Percentiles rank a stretch among this genome's conserved stretches.
These are phyloP conservation scores for Penicillium angulare DNA, from an alignment of 495 filamentous ascomycete genomes.

Conservation along the genomic window DNA sequence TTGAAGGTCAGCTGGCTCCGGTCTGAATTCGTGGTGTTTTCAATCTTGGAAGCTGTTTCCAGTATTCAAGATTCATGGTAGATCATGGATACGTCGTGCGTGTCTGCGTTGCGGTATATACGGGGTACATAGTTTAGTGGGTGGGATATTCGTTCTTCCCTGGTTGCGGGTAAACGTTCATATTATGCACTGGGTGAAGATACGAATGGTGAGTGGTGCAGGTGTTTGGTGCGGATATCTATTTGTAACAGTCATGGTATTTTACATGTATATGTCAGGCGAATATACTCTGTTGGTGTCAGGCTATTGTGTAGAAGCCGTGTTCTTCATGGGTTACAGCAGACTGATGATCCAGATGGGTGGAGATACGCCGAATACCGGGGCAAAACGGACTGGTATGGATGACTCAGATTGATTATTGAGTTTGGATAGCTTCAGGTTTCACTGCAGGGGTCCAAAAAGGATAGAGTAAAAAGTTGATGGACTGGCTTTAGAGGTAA, in stretches of 20 bases:
- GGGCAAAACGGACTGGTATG: slow-evolving; percentile 25
- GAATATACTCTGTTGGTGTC: too few relatives aligned
- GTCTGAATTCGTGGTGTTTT: slow-evolving; percentile 10
- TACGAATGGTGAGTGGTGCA: not conserved
- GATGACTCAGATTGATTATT: slow-evolving; percentile 18
- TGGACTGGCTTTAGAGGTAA: not conserved
- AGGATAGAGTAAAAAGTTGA: not conserved
- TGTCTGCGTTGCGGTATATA: not conserved
- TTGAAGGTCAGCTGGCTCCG: slow-evolving; percentile 6
- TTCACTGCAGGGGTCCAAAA: not conserved
- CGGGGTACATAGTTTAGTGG: not conserved
- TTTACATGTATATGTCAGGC: not conserved
- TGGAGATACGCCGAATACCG: slow-evolving; percentile 30
- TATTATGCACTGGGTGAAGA: not conserved
- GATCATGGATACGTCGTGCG: not conserved
- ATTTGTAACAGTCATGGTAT: too few relatives aligned
- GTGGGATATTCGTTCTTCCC: not conserved
- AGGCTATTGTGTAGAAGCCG: not conserved
- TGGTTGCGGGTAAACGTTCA: not conserved
- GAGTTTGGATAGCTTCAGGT: not conserved
- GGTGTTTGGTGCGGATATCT: too few relatives aligned
- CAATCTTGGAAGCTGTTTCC: not conserved
- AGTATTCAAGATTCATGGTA: too few relatives aligned
- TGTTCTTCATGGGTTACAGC: slow-evolving; percentile 1
- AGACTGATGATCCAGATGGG: slow-evolving; percentile 2